A percentile compares a stretch with the other conserved stretches of the same genome.
Conservation (phyloP, 2,329 filamentous ascomycete genomes). For the Paracorniculantispora psalliotae region DNA sequence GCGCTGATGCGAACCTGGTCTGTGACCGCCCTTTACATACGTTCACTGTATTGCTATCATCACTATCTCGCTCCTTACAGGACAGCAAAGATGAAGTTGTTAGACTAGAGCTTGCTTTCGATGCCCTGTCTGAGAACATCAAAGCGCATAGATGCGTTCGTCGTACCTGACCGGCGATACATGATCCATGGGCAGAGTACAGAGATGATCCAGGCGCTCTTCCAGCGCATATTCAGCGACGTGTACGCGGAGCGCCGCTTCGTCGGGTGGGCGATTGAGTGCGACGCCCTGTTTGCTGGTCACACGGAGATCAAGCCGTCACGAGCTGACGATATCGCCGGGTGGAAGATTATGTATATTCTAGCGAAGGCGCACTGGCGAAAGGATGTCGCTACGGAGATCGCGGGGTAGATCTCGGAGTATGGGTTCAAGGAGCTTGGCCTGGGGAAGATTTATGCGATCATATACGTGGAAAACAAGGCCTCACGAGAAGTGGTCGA, state of each 20-base stretch:
- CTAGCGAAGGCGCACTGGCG: background rate
- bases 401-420: background rate
- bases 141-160: background rate
- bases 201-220: background rate
- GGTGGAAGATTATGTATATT: background rate
- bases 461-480: no score
- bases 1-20: no score
- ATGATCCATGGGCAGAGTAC: background rate
- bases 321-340: background rate
- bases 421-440: background rate
- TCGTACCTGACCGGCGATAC: background rate
- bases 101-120: background rate
- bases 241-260: background rate
- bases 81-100: background rate
- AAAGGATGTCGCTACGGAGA: background rate
- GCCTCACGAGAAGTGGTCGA: no score
- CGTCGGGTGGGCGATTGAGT: background rate
- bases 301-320: background rate
- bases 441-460: background rate
- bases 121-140: background rate
- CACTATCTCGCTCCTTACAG: background rate
- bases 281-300: background rate
- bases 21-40: background rate
- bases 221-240: background rate
- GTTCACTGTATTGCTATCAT: background rate